Conservation (phyloP, 768 basidiomycete species). For the Boletales sp. region DNA sequence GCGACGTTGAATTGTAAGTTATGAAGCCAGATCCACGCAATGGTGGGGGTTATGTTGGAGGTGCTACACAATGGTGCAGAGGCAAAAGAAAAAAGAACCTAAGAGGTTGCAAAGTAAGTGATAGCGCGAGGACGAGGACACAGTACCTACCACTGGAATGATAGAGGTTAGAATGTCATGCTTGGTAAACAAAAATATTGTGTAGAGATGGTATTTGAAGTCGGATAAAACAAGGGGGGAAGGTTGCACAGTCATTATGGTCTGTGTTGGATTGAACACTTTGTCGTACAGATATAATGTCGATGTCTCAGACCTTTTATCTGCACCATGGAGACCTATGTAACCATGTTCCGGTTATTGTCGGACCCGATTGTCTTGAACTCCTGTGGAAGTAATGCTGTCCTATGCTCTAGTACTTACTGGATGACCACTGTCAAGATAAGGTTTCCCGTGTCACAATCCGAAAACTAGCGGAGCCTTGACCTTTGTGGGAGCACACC, state of each 20-base stretch:
- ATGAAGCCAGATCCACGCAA: constrained; percentile 45
- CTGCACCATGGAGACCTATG: too few relatives aligned
- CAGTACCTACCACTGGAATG: constrained; percentile 41
- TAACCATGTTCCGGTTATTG: too few relatives aligned
- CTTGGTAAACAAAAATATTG: constrained; percentile 40
- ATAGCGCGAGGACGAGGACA: too few relatives aligned
- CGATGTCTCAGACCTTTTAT: too few relatives aligned
- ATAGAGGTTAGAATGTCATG: constrained; percentile 46
- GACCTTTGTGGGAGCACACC: too few relatives aligned
- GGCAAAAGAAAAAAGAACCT: constrained; percentile 33
- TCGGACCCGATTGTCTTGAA: too few relatives aligned
- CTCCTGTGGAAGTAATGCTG: too few relatives aligned
- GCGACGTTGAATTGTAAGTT: constrained; percentile 40
- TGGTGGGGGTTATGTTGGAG: constrained; percentile 19
- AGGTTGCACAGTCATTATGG: constrained; percentile 14
- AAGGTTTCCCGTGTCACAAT: too few relatives aligned
- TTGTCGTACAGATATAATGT: background rate
- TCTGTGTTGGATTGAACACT: background rate
- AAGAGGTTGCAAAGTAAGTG: background rate
- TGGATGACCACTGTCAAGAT: too few relatives aligned
- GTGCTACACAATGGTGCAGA: constrained; percentile 29
- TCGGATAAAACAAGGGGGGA: constrained; percentile 3
- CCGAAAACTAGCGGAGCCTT: too few relatives aligned
- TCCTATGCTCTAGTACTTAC: too few relatives aligned
- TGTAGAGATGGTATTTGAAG: constrained; percentile 22